Conservation (phyloP, 108 stramenopile genomes). For the Discostella pseudostelligera region DNA sequence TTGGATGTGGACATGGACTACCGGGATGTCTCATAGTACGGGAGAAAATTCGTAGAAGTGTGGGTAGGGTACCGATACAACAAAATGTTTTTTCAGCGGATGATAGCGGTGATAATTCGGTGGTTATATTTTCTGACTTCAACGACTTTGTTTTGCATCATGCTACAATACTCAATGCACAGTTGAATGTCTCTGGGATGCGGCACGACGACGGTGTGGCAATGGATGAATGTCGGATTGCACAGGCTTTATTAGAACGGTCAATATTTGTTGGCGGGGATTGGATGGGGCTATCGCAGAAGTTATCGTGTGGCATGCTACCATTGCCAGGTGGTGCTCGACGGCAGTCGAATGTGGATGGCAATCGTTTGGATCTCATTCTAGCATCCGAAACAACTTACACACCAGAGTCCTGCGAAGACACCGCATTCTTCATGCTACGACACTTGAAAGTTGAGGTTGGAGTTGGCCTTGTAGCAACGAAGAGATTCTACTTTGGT, state of each 20-base stretch:
- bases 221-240: constrained; percentile 4
- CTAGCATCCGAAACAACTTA: constrained; percentile 86
- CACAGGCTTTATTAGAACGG: constrained; percentile 19
- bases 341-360: not conserved
- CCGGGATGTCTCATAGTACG: constrained; percentile 63
- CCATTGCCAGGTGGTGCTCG: not conserved
- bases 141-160: constrained; percentile 61
- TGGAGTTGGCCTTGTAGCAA: constrained; percentile 71
- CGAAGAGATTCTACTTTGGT: constrained; percentile 88
- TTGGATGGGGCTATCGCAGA: constrained; percentile 63
- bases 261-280: constrained; percentile 62
- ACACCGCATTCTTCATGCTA: constrained; percentile 64
- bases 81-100: not conserved
- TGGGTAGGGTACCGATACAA: not conserved
- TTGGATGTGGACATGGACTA: constrained; percentile 82
- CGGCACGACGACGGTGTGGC: constrained; percentile 2
- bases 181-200: constrained; percentile 41
- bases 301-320: constrained; percentile 25
- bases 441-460: constrained; percentile 54
- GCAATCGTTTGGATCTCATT: constrained; percentile 60
- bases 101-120: not conserved
- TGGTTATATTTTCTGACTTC: constrained; percentile 59
- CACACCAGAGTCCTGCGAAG: constrained; percentile 55
- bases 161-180: constrained; percentile 62
- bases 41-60: constrained; percentile 22